Percentiles rank a stretch among this genome's conserved stretches.
Evolutionary conservation across 2,329 filamentous ascomycete species (phyloP).

Genomic region (Sclerotinia glacialis): DNA sequence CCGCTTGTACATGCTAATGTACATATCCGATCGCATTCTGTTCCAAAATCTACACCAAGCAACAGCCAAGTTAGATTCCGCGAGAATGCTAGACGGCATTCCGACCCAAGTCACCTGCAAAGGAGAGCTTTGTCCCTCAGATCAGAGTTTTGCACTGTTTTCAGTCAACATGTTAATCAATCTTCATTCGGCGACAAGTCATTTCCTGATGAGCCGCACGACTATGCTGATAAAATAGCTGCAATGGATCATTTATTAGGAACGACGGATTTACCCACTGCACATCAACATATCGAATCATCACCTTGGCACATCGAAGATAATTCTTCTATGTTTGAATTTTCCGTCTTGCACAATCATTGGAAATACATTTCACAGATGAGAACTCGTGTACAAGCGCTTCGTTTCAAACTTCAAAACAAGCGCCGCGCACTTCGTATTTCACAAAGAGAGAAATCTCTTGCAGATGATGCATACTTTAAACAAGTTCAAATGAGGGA

Average conservation of each 20-base stretch:
- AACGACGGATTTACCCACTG: not conserved
- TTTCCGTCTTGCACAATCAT: not conserved
- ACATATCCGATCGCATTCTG: not conserved
- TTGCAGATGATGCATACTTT: conserved; percentile 25
- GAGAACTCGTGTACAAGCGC: not conserved
- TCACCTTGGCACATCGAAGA: not conserved
- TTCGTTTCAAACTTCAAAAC: not conserved
- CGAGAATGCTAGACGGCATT: not conserved
- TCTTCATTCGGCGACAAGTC: too few relatives aligned
- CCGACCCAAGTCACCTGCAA: not conserved
- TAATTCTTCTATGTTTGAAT: not conserved
- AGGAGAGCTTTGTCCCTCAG: not conserved
- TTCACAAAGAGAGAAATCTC: conserved; percentile 17
- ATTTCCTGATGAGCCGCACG: not conserved
- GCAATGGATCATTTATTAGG: not conserved
- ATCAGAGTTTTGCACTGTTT: not conserved
- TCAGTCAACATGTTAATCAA: not conserved
- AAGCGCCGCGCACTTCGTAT: conserved; percentile 6
- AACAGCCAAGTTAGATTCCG: not conserved
- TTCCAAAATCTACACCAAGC: not conserved
- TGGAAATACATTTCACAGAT: not conserved
- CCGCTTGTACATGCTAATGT: not conserved
- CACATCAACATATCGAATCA: not conserved
- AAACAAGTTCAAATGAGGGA: conserved; percentile 10
- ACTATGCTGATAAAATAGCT: not conserved